Conservation (phyloP, 164 flowering plant genomes). For the Tetrastigma voinierianum region DNA sequence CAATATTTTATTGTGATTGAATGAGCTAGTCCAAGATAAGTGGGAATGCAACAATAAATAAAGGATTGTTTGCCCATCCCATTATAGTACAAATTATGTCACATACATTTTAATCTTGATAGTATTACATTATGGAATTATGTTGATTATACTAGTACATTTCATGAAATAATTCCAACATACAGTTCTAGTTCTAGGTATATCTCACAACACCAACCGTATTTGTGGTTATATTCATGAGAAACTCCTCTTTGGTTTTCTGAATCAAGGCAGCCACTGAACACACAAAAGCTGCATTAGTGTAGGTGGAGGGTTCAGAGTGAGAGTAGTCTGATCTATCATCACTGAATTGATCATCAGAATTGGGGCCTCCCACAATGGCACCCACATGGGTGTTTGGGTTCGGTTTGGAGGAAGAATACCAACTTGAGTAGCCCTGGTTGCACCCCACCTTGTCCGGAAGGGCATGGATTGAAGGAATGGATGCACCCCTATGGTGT, state of each 20-base stretch:
- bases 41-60: too few species aligned
- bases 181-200: too few species aligned
- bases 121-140: too few species aligned
- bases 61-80: too few species aligned
- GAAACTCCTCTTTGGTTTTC: constrained; percentile 3
- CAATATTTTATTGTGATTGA: too few species aligned
- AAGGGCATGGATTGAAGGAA: constrained; percentile 48
- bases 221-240: neutral
- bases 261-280: constrained; percentile 49
- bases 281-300: constrained; percentile 75
- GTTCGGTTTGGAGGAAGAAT: constrained; percentile 30
- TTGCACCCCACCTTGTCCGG: constrained; percentile 57
- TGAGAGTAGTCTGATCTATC: constrained; percentile 54
- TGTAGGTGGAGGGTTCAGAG: constrained; percentile 72
- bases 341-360: constrained; percentile 57
- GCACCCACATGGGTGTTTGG: constrained; percentile 79
- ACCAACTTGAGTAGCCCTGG: constrained; percentile 51
- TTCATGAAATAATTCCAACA: too few species aligned
- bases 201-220: neutral
- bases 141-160: too few species aligned
- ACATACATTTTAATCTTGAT: too few species aligned
- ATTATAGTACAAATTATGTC: too few species aligned
- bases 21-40: too few species aligned
- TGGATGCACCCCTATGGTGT: constrained; percentile 83
- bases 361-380: constrained; percentile 74